phyloP scores from a whole-genome alignment of 2,329 filamentous ascomycete species.

The Cercospora beticola region DNA sequence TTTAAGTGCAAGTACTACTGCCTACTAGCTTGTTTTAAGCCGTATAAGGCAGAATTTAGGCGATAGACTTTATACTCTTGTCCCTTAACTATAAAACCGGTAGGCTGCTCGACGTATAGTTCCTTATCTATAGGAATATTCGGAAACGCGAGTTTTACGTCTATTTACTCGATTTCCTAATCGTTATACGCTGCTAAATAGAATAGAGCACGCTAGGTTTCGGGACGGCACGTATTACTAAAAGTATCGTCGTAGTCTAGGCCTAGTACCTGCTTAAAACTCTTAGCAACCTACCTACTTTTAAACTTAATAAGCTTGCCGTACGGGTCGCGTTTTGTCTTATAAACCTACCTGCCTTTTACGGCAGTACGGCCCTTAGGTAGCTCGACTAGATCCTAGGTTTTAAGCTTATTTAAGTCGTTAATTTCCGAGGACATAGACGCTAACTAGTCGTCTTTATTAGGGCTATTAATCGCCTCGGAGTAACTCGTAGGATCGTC shows the following conservation, averaged over 20 bases:
- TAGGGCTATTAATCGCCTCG: too few species aligned
- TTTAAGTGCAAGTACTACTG: slow-evolving; percentile 11
- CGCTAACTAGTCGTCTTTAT: background rate
- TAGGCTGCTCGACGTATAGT: slow-evolving; percentile 11
- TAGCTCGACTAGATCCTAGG: too few species aligned
- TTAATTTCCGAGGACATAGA: background rate
- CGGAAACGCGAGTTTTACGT: too few species aligned
- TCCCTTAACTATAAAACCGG: slow-evolving; percentile 5
- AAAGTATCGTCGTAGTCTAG: background rate
- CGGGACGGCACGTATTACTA: background rate
- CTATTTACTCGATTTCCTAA: too few species aligned
- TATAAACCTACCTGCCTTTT: too few species aligned
- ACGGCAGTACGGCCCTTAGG: background rate
- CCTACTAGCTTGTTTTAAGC: slow-evolving; percentile 13
- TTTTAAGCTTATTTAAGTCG: too few species aligned
- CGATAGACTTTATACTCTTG: slow-evolving; percentile 5
- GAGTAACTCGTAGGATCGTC: too few species aligned
- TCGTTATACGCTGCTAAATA: background rate
- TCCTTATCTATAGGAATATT: slow-evolving; percentile 17
- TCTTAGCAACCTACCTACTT: too few species aligned
- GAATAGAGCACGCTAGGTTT: background rate
- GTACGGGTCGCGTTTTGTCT: too few species aligned
- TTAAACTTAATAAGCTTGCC: too few species aligned
- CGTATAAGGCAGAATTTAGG: slow-evolving; percentile 12
- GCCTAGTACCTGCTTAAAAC: too few species aligned